These are phyloP conservation scores for Ganoderma sinense DNA, from an alignment of 1,284 basidiomycete species.

Conservation along the genomic window DNA sequence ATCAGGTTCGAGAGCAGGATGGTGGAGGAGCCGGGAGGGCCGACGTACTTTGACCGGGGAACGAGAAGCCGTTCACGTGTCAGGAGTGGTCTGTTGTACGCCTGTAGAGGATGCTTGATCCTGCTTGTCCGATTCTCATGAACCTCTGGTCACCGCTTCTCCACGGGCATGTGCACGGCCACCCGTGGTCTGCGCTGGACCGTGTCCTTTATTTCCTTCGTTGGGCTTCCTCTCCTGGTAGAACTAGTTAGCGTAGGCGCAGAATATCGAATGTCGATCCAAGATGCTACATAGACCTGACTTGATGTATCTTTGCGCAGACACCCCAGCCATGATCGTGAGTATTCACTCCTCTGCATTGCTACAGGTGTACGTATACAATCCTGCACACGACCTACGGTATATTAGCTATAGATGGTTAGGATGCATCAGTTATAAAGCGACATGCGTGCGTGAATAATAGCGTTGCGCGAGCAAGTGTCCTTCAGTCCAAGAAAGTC, in stretches of 20 bases:
- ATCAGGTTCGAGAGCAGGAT: conserved; percentile 42
- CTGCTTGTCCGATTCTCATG: too few species aligned
- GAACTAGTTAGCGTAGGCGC: too few species aligned
- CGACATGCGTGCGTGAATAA: not conserved
- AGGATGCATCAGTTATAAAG: not conserved
- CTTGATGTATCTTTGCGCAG: too few species aligned
- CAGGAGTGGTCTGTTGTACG: conserved; percentile 18
- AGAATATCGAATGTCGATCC: too few species aligned
- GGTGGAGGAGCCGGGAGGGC: conserved; percentile 12
- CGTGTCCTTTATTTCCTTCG: too few species aligned
- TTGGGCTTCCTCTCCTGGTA: too few species aligned
- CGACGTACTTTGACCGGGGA: conserved; percentile 17
- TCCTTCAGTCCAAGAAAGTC: not conserved
- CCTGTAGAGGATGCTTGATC: too few species aligned
- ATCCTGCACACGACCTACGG: not conserved
- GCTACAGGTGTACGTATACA: not conserved
- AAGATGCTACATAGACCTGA: too few species aligned
- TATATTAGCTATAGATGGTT: too few species aligned
- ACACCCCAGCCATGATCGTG: not conserved
- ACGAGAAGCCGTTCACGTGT: conserved; percentile 13
- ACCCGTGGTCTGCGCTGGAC: too few species aligned
- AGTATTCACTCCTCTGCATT: not conserved
- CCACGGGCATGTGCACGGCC: too few species aligned
- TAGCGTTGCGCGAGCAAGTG: not conserved
- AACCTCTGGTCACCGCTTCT: too few species aligned